Base-by-base conservation (phyloP, 306 rosid genomes). In the Quercus glauca region DNA sequence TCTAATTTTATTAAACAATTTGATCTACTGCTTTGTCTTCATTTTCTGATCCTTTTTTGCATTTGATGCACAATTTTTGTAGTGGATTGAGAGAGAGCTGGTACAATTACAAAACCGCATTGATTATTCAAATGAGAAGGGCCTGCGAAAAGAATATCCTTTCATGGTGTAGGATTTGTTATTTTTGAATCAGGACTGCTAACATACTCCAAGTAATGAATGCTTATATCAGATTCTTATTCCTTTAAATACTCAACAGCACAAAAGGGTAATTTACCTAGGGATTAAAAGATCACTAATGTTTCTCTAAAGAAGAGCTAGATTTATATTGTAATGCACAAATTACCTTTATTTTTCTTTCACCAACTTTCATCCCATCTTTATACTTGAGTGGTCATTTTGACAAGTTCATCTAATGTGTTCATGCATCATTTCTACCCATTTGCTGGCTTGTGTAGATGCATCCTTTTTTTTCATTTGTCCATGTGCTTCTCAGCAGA, bases 11-110 rank as follows among this genome's bases (percentile, higher is more conserved):
- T 63, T 10, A 63, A 63, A 26, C 26, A 29, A 28, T 63, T 63
- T 63, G 20, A 26, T 63, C 5, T 26, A 6, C 43, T 15, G 11
- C 43, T 63, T 26, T 19, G n/a, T 15, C 69, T 26, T 63, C 43
- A 12, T 63, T 21, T 63, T 5, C 14, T 29, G 26, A 14, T 26
- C 26, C 5, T 17, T 28, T 6, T 28, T 2, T 41, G 9, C 69
- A 28, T 63, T 29, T 63, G 15, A 26, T 28, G n/a, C 41, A 28
- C 69, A 63, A 41, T 31, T 18, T 33, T 65, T 17, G 18, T 18
- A 65, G 71, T 15, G 71, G 45, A 65, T 65, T 65, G 51, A 65
- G 31, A 65, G 71, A 8, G 71, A 65, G 71, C 71, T 41, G 45
- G 45, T 41, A 8, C 45, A 41, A 41, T 41, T 41, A 41, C 45